phyloP scores from a whole-genome alignment of 768 basidiomycete genomes.

The Cubamyces sp. region DNA sequence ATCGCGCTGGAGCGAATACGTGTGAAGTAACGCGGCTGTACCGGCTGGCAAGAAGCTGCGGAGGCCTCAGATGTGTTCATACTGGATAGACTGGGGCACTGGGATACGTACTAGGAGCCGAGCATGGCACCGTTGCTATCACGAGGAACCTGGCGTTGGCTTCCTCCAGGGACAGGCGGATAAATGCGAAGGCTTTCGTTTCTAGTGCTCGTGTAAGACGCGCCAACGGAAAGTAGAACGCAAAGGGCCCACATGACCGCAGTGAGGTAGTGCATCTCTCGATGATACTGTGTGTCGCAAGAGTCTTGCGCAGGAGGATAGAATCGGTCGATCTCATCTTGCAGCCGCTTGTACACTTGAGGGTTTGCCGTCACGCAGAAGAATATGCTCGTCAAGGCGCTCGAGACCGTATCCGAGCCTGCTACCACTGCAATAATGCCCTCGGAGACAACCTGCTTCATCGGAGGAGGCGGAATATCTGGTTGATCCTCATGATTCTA shows the following conservation, averaged over 20 bases:
- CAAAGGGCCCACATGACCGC: slow-evolving; percentile 19
- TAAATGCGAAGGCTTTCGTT: slow-evolving; percentile 50
- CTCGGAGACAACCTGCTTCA: slow-evolving; percentile 16
- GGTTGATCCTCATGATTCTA: slow-evolving; percentile 25
- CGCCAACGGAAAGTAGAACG: background rate
- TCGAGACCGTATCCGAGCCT: slow-evolving; percentile 36
- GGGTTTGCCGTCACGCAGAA: slow-evolving; percentile 30
- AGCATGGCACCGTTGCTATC: slow-evolving; percentile 39
- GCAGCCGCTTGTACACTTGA: slow-evolving; percentile 21
- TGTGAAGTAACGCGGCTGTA: slow-evolving; percentile 40
- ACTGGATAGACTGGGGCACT: background rate
- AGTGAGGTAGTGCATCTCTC: slow-evolving; percentile 18
- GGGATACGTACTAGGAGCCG: slow-evolving; percentile 36
- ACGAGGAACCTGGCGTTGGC: slow-evolving; percentile 40
- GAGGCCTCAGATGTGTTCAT: too few relatives aligned
- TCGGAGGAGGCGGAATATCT: slow-evolving; percentile 8
- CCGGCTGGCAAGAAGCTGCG: slow-evolving; percentile 28
- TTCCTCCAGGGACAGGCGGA: slow-evolving; percentile 45
- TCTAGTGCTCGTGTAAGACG: slow-evolving; percentile 30
- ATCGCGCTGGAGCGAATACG: slow-evolving; percentile 48
- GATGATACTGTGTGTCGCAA: slow-evolving; percentile 6
- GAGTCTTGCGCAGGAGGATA: slow-evolving; percentile 30
- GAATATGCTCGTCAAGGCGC: slow-evolving; percentile 29
- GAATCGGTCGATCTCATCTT: slow-evolving; percentile 30
- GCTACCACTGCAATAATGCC: slow-evolving; percentile 33